Evolutionary conservation across 768 basidiomycete genomes (phyloP).

Genomic region (Sporobolomyces phaffii): DNA sequence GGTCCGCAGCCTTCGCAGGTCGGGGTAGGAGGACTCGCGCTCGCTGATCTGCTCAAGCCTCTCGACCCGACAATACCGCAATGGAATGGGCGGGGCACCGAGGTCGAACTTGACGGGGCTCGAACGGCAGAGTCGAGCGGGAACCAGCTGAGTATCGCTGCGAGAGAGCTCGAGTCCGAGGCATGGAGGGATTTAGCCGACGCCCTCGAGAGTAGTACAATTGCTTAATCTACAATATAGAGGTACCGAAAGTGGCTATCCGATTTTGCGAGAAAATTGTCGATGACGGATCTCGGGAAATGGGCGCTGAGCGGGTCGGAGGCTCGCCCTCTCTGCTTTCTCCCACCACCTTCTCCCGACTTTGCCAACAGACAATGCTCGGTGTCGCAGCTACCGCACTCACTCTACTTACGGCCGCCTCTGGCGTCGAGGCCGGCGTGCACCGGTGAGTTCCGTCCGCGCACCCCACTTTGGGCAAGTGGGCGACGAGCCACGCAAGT

Average conservation of each 20-base stretch:
- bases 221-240: no score
- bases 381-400: conserved; percentile 14
- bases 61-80: neutral
- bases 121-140: neutral
- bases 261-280: neutral
- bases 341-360: neutral
- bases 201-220: conserved; percentile 4
- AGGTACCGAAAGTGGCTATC: no score
- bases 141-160: conserved; percentile 10
- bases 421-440: conserved; percentile 45
- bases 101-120: neutral
- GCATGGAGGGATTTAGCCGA: conserved; percentile 26
- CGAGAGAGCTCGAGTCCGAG: conserved; percentile 27
- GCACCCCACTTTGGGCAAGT: neutral
- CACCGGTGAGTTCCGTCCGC: conserved; percentile 45
- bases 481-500: conserved; percentile 16
- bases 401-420: conserved; percentile 33
- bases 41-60: neutral
- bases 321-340: neutral
- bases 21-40: conserved; percentile 29
- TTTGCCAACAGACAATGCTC: neutral
- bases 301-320: neutral
- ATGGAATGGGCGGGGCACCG: neutral
- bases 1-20: neutral
- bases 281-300: no score